phyloP scores from a whole-genome alignment of 345 rosid species.

The Geranium rotundifolium region DNA sequence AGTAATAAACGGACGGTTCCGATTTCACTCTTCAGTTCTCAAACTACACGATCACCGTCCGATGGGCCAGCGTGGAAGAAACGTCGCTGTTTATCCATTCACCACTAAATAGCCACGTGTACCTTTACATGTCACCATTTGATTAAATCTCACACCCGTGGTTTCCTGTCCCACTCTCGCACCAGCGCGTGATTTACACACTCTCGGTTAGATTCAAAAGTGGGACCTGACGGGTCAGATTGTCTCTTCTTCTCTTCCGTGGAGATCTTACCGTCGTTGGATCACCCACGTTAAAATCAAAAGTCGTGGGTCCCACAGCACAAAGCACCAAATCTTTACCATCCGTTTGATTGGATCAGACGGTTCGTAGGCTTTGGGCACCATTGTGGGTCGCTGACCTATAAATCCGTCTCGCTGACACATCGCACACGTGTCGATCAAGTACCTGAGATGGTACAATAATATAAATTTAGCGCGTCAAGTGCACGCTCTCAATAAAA shows the following conservation, averaged over 20 bases:
- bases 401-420: background rate
- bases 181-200: too few relatives aligned
- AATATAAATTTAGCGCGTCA: too few relatives aligned
- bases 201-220: too few relatives aligned
- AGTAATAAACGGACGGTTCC: constrained; percentile 20
- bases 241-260: too few relatives aligned
- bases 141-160: too few relatives aligned
- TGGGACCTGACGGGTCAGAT: too few relatives aligned
- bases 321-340: background rate
- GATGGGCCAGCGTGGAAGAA: constrained; percentile 37
- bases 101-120: constrained; percentile 26
- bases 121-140: background rate
- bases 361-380: constrained; percentile 9
- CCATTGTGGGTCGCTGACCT: background rate
- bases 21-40: constrained; percentile 9
- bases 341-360: constrained; percentile 7
- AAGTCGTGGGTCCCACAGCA: constrained; percentile 10
- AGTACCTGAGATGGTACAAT: background rate
- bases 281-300: constrained; percentile 10
- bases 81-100: constrained; percentile 31
- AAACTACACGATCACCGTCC: constrained; percentile 10
- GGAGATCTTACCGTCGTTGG: constrained; percentile 9
- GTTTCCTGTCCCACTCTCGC: too few relatives aligned
- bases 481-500: too few relatives aligned
- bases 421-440: background rate